These are phyloP conservation scores for Colletotrichum zoysiae DNA, from an alignment of 2,329 filamentous ascomycete species.

Conservation along the genomic window DNA sequence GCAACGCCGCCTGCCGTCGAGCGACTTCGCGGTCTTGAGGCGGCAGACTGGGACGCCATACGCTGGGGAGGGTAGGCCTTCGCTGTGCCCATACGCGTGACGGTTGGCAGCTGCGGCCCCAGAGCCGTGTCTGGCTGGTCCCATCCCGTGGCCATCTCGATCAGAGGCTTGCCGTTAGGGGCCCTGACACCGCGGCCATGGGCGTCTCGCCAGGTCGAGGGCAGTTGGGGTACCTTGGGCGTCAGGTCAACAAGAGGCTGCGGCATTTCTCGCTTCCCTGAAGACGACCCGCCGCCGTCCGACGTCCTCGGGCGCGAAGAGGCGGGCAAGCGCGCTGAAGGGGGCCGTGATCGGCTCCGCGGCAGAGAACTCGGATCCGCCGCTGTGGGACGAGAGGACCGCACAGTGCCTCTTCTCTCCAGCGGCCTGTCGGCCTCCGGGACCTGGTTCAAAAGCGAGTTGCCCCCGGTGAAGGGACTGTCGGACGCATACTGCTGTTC, in stretches of 20 bases:
- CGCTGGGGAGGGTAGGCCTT: slow-evolving; percentile 39
- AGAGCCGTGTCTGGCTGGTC: slow-evolving; percentile 31
- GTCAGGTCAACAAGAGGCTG: slow-evolving; percentile 78
- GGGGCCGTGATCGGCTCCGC: slow-evolving; percentile 40
- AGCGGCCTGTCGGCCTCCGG: slow-evolving; percentile 46
- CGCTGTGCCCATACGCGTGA: slow-evolving; percentile 34
- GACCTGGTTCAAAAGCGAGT: slow-evolving; percentile 63
- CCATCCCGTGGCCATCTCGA: slow-evolving; percentile 58
- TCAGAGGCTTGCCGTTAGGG: slow-evolving; percentile 57
- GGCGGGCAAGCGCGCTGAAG: slow-evolving; percentile 44
- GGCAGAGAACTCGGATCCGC: slow-evolving; percentile 36
- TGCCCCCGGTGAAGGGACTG: slow-evolving; percentile 40
- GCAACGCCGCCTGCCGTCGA: slow-evolving; percentile 33
- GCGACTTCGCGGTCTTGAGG: slow-evolving; percentile 33
- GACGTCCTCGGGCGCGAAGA: slow-evolving; percentile 45
- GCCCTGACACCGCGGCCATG: slow-evolving; percentile 63
- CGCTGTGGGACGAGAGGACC: slow-evolving; percentile 46
- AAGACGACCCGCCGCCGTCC: slow-evolving; percentile 37
- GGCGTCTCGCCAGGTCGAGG: slow-evolving; percentile 66
- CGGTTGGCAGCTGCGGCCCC: slow-evolving; percentile 32
- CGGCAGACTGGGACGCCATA: slow-evolving; percentile 39
- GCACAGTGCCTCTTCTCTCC: slow-evolving; percentile 50
- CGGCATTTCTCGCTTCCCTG: slow-evolving; percentile 52
- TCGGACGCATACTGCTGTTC: slow-evolving; percentile 38
- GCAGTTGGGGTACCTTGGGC: slow-evolving; percentile 73